Evolutionary conservation across 2,329 filamentous ascomycete species (phyloP).

Genomic region (Cercospora canescens): DNA sequence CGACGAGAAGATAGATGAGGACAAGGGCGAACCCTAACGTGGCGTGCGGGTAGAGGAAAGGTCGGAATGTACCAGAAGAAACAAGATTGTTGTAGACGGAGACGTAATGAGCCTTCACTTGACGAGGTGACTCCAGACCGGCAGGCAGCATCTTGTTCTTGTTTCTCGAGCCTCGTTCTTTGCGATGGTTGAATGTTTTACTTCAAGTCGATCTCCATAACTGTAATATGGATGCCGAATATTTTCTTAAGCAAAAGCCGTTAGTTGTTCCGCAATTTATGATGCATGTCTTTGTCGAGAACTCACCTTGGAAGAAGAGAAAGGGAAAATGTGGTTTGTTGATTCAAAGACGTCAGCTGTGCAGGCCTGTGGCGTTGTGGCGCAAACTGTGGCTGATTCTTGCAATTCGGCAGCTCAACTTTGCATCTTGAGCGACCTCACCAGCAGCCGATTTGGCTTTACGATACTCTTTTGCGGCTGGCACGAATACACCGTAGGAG

Average conservation of each 20-base stretch:
- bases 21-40: slow-evolving; percentile 42
- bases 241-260: not conserved
- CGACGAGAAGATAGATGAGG: slow-evolving; percentile 53
- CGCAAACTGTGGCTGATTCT: not conserved
- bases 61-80: slow-evolving; percentile 40
- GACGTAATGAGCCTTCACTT: slow-evolving; percentile 38
- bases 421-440: not conserved
- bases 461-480: not conserved
- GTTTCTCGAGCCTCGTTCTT: not conserved
- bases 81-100: slow-evolving; percentile 43
- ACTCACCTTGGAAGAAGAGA: slow-evolving; percentile 5
- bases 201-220: not conserved
- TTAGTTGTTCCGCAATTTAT: not conserved
- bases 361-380: not conserved
- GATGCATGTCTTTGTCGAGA: not conserved
- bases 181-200: not conserved
- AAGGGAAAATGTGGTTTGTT: not conserved
- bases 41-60: slow-evolving; percentile 48
- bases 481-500: not conserved
- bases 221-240: not conserved
- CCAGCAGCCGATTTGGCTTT: not conserved
- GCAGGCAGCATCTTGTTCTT: slow-evolving; percentile 30
- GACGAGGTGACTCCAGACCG: slow-evolving; percentile 27
- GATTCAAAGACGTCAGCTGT: slow-evolving; percentile 4
- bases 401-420: not conserved